Percentiles rank a stretch among this genome's conserved stretches.
These are phyloP conservation scores for Baeospora myosura DNA, from an alignment of 1,284 basidiomycete species.

Conservation along the genomic window DNA sequence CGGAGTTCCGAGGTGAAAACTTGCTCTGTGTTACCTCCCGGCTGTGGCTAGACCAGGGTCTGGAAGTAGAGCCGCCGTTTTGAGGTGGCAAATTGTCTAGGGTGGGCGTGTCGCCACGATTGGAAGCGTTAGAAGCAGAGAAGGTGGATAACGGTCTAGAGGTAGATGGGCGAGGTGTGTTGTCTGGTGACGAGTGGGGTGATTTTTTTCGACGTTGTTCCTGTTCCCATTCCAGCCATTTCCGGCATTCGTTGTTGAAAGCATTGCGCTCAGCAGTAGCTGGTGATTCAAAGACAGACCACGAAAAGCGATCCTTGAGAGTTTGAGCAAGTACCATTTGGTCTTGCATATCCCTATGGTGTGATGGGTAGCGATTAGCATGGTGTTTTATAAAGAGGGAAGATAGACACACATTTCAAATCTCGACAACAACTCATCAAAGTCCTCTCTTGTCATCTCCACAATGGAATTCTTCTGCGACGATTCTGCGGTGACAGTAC, in stretches of 20 bases:
- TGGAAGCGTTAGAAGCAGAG: background rate
- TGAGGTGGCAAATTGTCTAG: too few species aligned
- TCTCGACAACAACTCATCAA: conserved; percentile 44
- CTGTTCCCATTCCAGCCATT: conserved; percentile 41
- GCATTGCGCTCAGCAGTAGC: conserved; percentile 41
- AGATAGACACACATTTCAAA: conserved; percentile 50
- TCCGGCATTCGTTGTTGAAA: conserved; percentile 47
- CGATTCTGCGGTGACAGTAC: conserved; percentile 15
- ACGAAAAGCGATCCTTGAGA: conserved; percentile 40
- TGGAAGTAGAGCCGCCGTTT: conserved; percentile 2
- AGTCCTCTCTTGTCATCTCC: conserved; percentile 48
- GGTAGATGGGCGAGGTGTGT: too few species aligned
- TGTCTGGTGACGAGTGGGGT: conserved; percentile 6
- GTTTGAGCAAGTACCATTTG: conserved; percentile 39
- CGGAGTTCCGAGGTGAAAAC: background rate
- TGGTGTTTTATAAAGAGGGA: conserved; percentile 6
- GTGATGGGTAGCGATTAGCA: conserved; percentile 5
- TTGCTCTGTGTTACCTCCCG: background rate
- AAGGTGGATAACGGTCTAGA: background rate
- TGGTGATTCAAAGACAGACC: conserved; percentile 30
- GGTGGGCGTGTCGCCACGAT: too few species aligned
- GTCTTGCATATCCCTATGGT: conserved; percentile 55
- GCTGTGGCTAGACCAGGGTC: background rate
- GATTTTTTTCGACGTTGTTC: conserved; percentile 18
- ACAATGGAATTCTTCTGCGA: conserved; percentile 31